Evolutionary conservation across 345 rosid species (phyloP).

Genomic region (Ceriops decandra): DNA sequence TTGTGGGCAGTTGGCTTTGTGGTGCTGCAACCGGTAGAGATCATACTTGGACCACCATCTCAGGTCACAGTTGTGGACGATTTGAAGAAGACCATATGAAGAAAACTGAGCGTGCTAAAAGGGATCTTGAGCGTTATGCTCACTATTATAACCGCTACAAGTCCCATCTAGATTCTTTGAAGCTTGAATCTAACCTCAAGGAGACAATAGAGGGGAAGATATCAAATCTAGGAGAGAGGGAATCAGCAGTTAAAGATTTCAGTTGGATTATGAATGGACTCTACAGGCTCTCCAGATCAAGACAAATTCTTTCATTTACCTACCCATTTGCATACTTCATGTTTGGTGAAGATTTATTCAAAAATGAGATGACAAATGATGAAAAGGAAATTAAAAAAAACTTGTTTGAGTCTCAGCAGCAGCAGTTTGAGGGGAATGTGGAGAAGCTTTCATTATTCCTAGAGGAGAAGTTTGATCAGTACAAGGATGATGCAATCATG

Average conservation of each 20-base stretch:
- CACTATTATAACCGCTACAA: slow-evolving; percentile 82
- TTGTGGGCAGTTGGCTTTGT: slow-evolving; percentile 67
- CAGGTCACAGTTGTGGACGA: slow-evolving; percentile 91
- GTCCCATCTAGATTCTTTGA: slow-evolving; percentile 71
- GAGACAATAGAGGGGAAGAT: slow-evolving; percentile 54
- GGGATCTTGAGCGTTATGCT: slow-evolving; percentile 70
- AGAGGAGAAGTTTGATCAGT: slow-evolving; percentile 78
- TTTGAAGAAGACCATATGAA: slow-evolving; percentile 61
- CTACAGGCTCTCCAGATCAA: slow-evolving; percentile 65
- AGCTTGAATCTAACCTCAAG: slow-evolving; percentile 72
- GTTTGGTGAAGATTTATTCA: slow-evolving; percentile 90
- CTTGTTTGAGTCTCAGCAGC: slow-evolving; percentile 93
- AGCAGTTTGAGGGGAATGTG: slow-evolving; percentile 84
- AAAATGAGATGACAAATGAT: slow-evolving; percentile 60
- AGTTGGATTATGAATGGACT: slow-evolving; percentile 76
- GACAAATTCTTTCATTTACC: slow-evolving; percentile 73
- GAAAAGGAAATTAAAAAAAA: slow-evolving; percentile 67
- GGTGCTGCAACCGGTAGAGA: slow-evolving; percentile 81
- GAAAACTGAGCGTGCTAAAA: slow-evolving; percentile 63
- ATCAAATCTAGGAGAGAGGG: slow-evolving; percentile 52
- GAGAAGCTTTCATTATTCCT: slow-evolving; percentile 83
- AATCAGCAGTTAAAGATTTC: slow-evolving; percentile 59
- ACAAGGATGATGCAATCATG: slow-evolving; percentile 53
- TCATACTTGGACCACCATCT: slow-evolving; percentile 65
- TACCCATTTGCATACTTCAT: slow-evolving; percentile 86